Conservation (phyloP, 2,329 filamentous ascomycete genomes). For the Ophiostoma populinum region DNA sequence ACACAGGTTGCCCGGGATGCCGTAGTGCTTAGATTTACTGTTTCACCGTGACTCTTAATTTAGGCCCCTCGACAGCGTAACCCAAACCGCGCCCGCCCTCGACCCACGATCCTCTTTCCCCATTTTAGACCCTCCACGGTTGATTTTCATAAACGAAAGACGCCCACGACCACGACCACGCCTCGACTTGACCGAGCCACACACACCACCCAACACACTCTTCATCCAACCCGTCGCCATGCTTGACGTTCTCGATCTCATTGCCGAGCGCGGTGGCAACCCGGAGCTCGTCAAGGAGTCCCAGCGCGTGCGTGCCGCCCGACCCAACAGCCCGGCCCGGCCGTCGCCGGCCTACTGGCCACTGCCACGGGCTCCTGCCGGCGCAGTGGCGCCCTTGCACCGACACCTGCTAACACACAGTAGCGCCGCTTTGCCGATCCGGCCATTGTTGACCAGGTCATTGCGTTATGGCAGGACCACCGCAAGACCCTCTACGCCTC, state of each 20-base stretch:
- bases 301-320: conserved; percentile 36
- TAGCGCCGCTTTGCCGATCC: conserved; percentile 57
- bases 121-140: not conserved
- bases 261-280: conserved; percentile 76
- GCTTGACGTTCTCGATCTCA: conserved; percentile 56
- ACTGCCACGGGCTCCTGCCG: no score
- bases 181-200: not conserved
- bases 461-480: conserved; percentile 72
- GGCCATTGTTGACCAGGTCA: conserved; percentile 79
- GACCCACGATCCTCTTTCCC: no score
- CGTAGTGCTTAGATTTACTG: no score
- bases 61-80: no score
- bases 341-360: no score
- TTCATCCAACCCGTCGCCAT: conserved; percentile 3
- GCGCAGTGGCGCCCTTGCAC: not conserved
- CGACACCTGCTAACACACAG: conserved; percentile 1
- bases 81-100: no score
- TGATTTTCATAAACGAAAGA: not conserved
- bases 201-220: conserved; percentile 4
- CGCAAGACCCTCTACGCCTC: conserved; percentile 39
- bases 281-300: conserved; percentile 84
- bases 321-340: no score
- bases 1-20: no score
- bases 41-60: no score
- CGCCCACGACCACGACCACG: not conserved